phyloP scores from a whole-genome alignment of 2,329 filamentous ascomycete genomes.

The Aureobasidium mangrovei region DNA sequence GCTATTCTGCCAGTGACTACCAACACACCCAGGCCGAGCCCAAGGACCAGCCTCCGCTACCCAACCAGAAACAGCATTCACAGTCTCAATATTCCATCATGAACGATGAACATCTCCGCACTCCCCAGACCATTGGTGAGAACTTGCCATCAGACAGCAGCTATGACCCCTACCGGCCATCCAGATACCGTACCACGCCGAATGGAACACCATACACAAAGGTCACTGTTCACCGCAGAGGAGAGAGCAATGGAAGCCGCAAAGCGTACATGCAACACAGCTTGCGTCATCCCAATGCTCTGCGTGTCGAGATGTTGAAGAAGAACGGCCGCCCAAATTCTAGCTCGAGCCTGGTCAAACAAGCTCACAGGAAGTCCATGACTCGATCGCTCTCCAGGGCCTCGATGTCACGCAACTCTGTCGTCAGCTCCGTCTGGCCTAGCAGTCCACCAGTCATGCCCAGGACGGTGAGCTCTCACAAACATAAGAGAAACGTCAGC shows the following conservation, averaged over 20 bases:
- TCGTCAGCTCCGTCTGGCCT: constrained; percentile 39
- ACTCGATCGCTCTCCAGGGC: constrained; percentile 25
- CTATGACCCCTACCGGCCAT: constrained; percentile 79
- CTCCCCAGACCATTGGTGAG: constrained; percentile 41
- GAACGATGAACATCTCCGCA: constrained; percentile 44
- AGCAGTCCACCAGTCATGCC: constrained; percentile 36
- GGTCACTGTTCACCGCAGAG: constrained; percentile 55
- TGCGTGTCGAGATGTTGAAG: constrained; percentile 33
- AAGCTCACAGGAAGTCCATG: constrained; percentile 11
- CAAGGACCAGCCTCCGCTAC: constrained; percentile 28
- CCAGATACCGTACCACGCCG: constrained; percentile 42
- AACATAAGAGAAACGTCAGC: constrained; percentile 48
- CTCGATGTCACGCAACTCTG: constrained; percentile 32
- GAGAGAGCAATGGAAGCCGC: constrained; percentile 28
- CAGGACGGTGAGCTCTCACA: constrained; percentile 34
- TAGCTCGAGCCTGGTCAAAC: constrained; percentile 25
- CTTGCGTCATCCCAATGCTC: constrained; percentile 34
- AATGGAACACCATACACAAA: constrained; percentile 43
- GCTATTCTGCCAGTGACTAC: constrained; percentile 85
- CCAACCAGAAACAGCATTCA: constrained; percentile 32
- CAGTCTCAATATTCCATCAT: constrained; percentile 50
- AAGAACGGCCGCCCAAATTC: constrained; percentile 23
- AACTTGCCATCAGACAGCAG: constrained; percentile 47
- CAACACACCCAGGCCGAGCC: constrained; percentile 55
- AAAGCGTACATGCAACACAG: constrained; percentile 30